Conservation (phyloP, 805 yeast genomes). For the Schwanniomyces sp. region DNA sequence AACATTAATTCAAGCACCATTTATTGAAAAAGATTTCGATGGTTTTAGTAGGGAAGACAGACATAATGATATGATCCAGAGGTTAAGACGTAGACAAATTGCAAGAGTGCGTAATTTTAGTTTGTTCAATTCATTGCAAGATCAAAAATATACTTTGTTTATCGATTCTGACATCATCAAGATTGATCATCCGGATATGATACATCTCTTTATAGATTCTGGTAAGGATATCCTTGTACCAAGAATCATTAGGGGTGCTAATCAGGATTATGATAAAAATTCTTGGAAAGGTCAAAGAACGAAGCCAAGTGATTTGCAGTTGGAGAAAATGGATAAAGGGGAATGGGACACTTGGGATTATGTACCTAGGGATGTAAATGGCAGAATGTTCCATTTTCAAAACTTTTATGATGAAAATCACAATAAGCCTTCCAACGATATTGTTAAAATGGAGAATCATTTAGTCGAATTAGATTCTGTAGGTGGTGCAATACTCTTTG, state of each 20-base stretch:
- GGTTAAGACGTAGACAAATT: slow-evolving; percentile 32
- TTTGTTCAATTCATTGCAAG: slow-evolving; percentile 21
- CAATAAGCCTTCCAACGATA: slow-evolving; percentile 5
- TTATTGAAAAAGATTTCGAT: slow-evolving; percentile 23
- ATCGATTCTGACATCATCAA: slow-evolving; percentile 35
- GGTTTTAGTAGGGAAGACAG: slow-evolving; percentile 17
- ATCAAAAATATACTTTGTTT: slow-evolving; percentile 33
- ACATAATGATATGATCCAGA: slow-evolving; percentile 28
- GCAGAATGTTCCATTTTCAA: slow-evolving; percentile 28
- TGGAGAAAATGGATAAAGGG: slow-evolving; percentile 22
- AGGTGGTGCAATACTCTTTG: slow-evolving; percentile 51
- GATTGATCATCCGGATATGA: slow-evolving; percentile 23
- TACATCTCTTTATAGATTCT: slow-evolving; percentile 24
- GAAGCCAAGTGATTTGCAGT: slow-evolving; percentile 27
- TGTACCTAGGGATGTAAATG: slow-evolving; percentile 31
- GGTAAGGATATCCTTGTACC: slow-evolving; percentile 38
- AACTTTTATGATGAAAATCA: slow-evolving; percentile 10
- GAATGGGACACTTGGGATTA: slow-evolving; percentile 31
- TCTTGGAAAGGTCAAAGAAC: slow-evolving; percentile 40
- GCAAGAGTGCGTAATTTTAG: slow-evolving; percentile 40
- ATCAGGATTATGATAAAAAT: slow-evolving; percentile 36
- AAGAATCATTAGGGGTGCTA: slow-evolving; percentile 23
- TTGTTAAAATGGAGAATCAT: slow-evolving; percentile 9
- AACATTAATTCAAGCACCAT: slow-evolving; percentile 32
- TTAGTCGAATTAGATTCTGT: slow-evolving; percentile 43